Conservation (phyloP, 306 rosid genomes). For the Mucuna pruriens region DNA sequence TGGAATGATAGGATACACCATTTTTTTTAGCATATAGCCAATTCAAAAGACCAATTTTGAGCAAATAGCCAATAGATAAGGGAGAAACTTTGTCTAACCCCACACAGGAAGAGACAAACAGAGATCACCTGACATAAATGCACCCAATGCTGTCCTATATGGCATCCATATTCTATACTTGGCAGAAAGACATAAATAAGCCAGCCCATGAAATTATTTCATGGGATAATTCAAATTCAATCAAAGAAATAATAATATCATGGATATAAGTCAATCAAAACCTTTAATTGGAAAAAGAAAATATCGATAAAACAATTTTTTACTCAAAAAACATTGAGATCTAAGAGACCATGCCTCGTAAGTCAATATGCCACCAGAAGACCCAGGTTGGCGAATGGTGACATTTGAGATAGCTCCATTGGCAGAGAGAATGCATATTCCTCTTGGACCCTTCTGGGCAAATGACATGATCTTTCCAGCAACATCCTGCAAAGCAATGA, state of each 20-base stretch:
- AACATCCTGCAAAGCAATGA: slow-evolving; percentile 67
- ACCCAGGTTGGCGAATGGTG: slow-evolving; percentile 73
- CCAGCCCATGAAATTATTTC: slow-evolving; percentile 15
- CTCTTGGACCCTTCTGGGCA: slow-evolving; percentile 69
- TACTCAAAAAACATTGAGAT: slow-evolving; percentile 12
- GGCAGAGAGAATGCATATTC: slow-evolving; percentile 77
- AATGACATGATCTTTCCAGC: slow-evolving; percentile 72
- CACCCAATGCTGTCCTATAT: not conserved
- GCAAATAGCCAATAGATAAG: not conserved
- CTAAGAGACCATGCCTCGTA: slow-evolving; percentile 67
- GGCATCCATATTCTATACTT: slow-evolving; percentile 9
- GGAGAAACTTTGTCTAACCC: slow-evolving; percentile 12
- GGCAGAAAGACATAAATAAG: slow-evolving; percentile 31
- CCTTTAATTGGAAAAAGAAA: not conserved
- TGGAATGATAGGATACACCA: slow-evolving; percentile 14
- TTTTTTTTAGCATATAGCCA: not conserved
- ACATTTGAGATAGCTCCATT: slow-evolving; percentile 85
- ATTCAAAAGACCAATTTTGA: slow-evolving; percentile 13
- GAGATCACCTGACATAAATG: slow-evolving; percentile 15
- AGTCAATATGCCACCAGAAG: slow-evolving; percentile 74
- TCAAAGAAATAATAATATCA: slow-evolving; percentile 7
- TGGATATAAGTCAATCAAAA: slow-evolving; percentile 30
- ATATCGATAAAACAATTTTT: not conserved
- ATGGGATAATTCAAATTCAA: not conserved
- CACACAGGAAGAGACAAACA: slow-evolving; percentile 13